A percentile compares a stretch with the other conserved stretches of the same genome.
Evolutionary conservation across 352 stramenopile species (phyloP).

Genomic region (Globisporangium echinulatum): DNA sequence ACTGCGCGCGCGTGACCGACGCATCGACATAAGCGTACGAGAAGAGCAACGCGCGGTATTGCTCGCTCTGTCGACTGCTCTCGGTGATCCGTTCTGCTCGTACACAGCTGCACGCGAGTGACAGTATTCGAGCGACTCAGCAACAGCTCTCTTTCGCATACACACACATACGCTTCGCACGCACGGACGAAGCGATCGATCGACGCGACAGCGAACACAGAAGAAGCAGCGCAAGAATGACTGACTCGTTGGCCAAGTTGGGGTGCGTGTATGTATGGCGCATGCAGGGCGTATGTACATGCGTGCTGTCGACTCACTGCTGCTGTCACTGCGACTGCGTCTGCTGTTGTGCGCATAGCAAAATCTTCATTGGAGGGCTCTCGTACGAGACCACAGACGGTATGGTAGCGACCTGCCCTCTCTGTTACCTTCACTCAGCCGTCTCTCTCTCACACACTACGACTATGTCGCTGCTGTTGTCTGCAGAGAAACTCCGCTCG

Average conservation of each 20-base stretch:
- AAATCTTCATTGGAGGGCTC: conserved; percentile 89
- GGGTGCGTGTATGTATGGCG: conserved; percentile 18
- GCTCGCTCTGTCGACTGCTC: too few relatives aligned
- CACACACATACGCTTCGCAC: background rate
- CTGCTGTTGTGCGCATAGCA: conserved; percentile 33
- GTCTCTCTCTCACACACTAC: background rate
- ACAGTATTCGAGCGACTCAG: background rate
- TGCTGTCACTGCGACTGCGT: background rate
- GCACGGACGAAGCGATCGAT: background rate
- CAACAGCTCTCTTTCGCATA: background rate
- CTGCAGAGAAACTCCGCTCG: conserved; percentile 79
- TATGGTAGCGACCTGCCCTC: conserved; percentile 9
- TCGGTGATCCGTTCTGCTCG: too few relatives aligned
- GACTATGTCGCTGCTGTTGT: conserved; percentile 6
- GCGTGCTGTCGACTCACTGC: background rate
- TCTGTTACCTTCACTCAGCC: background rate
- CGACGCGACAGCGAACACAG: conserved; percentile 1
- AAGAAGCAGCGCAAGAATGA: conserved; percentile 15
- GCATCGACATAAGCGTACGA: too few relatives aligned
- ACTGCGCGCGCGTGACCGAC: too few relatives aligned
- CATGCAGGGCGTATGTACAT: background rate
- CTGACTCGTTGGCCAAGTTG: conserved; percentile 27
- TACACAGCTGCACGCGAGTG: background rate
- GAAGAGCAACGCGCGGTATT: too few relatives aligned
- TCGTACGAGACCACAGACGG: conserved; percentile 88